Evolutionary conservation across 345 rosid species (phyloP).

Genomic region (Eucalyptus melliodora): DNA sequence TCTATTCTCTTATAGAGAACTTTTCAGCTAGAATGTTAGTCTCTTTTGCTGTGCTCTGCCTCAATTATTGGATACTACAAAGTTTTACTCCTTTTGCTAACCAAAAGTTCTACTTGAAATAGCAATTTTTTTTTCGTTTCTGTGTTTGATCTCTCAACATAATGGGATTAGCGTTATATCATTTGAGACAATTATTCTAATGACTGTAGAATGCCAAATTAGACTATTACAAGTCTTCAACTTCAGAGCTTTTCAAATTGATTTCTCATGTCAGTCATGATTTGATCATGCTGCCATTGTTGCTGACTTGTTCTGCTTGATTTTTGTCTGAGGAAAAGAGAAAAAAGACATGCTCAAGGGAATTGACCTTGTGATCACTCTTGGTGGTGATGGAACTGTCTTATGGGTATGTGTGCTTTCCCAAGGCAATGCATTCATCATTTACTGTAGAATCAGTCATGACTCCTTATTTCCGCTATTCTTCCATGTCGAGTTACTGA

Average conservation of each 20-base stretch:
- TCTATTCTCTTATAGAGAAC: neutral
- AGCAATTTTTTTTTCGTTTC: neutral
- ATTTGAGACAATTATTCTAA: neutral
- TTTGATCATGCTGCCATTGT: neutral
- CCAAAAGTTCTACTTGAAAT: neutral
- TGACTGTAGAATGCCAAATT: neutral
- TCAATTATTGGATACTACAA: neutral
- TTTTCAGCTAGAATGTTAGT: neutral
- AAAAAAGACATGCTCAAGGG: constrained; percentile 22
- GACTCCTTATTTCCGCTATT: neutral
- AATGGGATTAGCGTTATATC: neutral
- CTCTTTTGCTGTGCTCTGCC: neutral
- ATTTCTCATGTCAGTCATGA: neutral
- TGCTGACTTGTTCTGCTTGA: neutral
- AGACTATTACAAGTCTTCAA: neutral
- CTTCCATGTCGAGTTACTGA: neutral
- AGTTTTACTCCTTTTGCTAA: neutral
- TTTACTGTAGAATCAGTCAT: neutral
- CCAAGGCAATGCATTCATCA: neutral
- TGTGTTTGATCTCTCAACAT: neutral
- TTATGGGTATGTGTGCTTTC: constrained; percentile 60
- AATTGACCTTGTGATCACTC: constrained; percentile 91
- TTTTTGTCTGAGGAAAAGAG: neutral
- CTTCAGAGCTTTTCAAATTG: neutral
- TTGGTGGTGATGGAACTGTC: constrained; percentile 99